Percentiles rank a stretch among this genome's conserved stretches.
These are phyloP conservation scores for Blastocystis sp. DNA, from an alignment of 352 stramenopile genomes.

Conservation along the genomic window DNA sequence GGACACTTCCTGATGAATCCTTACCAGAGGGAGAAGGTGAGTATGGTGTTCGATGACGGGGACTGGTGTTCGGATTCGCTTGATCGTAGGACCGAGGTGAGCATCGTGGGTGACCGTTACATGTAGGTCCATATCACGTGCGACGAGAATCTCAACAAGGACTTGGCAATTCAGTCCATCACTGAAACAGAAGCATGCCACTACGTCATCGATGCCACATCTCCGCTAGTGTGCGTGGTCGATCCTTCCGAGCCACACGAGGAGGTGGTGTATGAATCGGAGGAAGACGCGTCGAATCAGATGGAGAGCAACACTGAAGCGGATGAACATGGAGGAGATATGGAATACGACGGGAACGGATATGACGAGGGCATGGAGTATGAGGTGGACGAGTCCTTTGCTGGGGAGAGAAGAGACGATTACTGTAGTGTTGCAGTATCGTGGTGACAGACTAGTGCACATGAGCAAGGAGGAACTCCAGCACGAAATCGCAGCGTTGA, in stretches of 20 bases:
- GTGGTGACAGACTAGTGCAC: not conserved
- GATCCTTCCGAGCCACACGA: not conserved
- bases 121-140: slow-evolving; percentile 39
- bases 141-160: not conserved
- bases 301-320: not conserved
- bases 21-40: not conserved
- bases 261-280: too few species aligned
- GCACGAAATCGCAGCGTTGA: not conserved
- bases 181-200: slow-evolving; percentile 16
- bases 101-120: not conserved
- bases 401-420: too few species aligned
- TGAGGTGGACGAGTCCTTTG: too few species aligned
- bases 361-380: not conserved
- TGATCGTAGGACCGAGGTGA: not conserved
- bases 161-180: not conserved
- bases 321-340: not conserved
- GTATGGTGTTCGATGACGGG: slow-evolving; percentile 39
- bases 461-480: not conserved
- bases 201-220: slow-evolving; percentile 45
- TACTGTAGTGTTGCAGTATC: too few species aligned
- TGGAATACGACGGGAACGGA: not conserved
- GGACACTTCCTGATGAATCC: not conserved
- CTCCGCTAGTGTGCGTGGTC: slow-evolving; percentile 23
- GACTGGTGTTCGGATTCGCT: not conserved
- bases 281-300: slow-evolving; percentile 3